Evolutionary conservation across 441 rosid genomes (phyloP), one percentile per base, ranked within the genome.

Genomic region (Syzygium malaccense): DNA sequence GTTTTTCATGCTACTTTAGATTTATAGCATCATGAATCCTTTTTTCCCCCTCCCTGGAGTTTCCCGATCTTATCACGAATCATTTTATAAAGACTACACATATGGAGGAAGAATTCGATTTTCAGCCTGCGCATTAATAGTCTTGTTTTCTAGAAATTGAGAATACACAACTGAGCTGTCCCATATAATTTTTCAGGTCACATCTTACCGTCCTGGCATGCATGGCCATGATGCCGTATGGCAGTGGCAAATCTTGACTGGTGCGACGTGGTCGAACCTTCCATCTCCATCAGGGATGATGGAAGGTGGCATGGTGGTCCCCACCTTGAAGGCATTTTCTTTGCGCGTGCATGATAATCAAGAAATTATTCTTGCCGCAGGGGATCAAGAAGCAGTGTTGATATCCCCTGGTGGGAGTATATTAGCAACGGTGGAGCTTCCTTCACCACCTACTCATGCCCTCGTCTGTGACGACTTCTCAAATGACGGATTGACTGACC

Each of bases 191-290:
- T 90, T 91, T 87, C 96, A 97, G 99, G 97, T 98, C 91, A 95
- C 99, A 55, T 95, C 98, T 62, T 98, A 97, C 93, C 90, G 96
- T 87, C 98, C 99, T 86, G 97, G 95, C 87, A 91, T 93, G 87
- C 98, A 95, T 23, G 98, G 99, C 26, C 99, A 95, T 55, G 98
- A 95, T 45, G 99, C 99, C n/a, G 86, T 94, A 85, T 97, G 98
- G 99, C 97, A 94, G 78, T 98, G 99, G 99, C 98, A 96, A 93
- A 95, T 96, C 71, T 91, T 93, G 91, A 96, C 99, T 3, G 99
- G 94, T 86, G 99, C 99, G 17, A 96, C 99, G 51, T 96, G 99
- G 99, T 94, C 98, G 37, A 98, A 98, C 90, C 97, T 96, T 68
- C 99, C 99, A 17, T 96, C 99, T 41, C 97, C 99, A 53, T 92